Evolutionary conservation across 768 basidiomycete genomes (phyloP), one percentile per base, ranked within the genome.

Genomic region (Serendipita indica): DNA sequence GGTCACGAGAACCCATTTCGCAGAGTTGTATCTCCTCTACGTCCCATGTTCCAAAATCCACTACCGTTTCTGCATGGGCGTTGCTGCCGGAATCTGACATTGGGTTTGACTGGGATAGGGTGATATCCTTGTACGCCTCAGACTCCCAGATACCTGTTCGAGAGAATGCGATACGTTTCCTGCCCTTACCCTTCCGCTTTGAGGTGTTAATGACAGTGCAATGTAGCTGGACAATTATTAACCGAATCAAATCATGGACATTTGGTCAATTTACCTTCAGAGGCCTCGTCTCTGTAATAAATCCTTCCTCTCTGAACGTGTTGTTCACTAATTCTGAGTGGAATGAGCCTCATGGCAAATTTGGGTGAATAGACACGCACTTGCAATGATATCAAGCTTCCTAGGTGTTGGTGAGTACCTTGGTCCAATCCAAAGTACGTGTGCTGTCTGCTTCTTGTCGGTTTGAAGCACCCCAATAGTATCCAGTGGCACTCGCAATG

Each of bases 1-100:
- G 72, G 0, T 79, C 82, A 62, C 74, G 75, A 63, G 83, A 84
- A 0, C 84, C 82, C 84, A 86, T 84, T 41, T 74, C 71, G 71
- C 83, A 86, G 32, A 86, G 71, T 65, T 86, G 79, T 10, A 86
- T 68, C 62, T 80, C 77, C 32, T 74, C 67, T 5, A 84, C 75
- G 1, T 64, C 54, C 72, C 79, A 84, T 1, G 69, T 63, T 0
- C 84, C 84, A 20, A 85, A 72, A 33, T 78, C 63, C 22, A 80
- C 72, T 3, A 60, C 57, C 41, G 4, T n/a, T 4, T 54, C 22
- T 16, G 30, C 10, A 54, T 6, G 30, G 7, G 16, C 16, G 10
- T 27, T 54, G 12, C 22, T 54, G 20, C 10, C n/a, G 49, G 2
- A 16, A 10, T 54, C 30, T 30, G 16, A n/a, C 30, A 18, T 14